phyloP scores from a whole-genome alignment of 345 rosid genomes.

The Murraya paniculata region DNA sequence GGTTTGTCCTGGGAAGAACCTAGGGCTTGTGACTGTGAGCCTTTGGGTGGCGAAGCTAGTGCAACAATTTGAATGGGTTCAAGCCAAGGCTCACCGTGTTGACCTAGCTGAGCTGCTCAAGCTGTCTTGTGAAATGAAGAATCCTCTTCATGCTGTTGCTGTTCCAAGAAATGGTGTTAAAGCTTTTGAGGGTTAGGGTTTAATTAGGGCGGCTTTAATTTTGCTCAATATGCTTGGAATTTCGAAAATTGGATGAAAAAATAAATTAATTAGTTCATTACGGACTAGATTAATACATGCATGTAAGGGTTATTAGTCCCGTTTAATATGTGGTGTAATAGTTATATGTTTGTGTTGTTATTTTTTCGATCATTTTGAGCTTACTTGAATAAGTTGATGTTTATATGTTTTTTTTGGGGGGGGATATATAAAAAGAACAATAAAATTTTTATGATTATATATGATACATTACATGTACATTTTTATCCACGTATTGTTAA shows the following conservation, averaged over 20 bases:
- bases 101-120: slow-evolving; percentile 40
- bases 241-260: neutral
- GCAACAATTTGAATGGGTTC: slow-evolving; percentile 42
- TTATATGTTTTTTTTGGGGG: too few species aligned
- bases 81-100: slow-evolving; percentile 25
- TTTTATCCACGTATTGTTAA: too few species aligned
- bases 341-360: neutral
- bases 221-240: neutral
- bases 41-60: slow-evolving; percentile 52
- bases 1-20: slow-evolving; percentile 54
- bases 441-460: too few species aligned
- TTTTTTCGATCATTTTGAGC: neutral
- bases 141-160: slow-evolving; percentile 35
- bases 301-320: neutral
- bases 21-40: slow-evolving; percentile 39
- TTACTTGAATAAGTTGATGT: too few species aligned
- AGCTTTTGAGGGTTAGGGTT: neutral
- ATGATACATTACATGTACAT: too few species aligned
- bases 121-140: slow-evolving; percentile 53
- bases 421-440: too few species aligned
- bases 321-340: too few species aligned
- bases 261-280: neutral
- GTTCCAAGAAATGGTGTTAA: slow-evolving; percentile 19
- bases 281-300: neutral
- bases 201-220: neutral